phyloP scores from a whole-genome alignment of 192 early-diverging fungal genomes.

The Ambispora gerdemannii region DNA sequence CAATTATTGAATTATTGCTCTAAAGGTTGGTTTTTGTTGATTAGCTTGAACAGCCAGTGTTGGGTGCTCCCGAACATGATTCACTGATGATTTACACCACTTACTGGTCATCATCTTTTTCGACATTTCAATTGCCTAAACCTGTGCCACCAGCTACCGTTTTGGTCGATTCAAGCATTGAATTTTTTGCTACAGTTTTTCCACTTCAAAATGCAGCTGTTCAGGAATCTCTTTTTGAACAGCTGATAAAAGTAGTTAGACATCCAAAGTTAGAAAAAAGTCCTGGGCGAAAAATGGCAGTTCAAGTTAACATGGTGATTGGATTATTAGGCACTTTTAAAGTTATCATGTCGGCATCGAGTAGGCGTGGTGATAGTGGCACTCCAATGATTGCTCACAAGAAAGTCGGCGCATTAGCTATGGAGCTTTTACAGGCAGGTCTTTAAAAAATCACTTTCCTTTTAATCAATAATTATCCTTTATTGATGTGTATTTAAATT shows the following conservation, averaged over 20 bases:
- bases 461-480: background rate
- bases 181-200: slow-evolving; percentile 74
- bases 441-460: background rate
- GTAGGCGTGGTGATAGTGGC: slow-evolving; percentile 32
- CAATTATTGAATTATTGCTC: too few species aligned
- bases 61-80: slow-evolving; percentile 64
- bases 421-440: slow-evolving; percentile 31
- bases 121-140: slow-evolving; percentile 37
- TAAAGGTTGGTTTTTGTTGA: too few species aligned
- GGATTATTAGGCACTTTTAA: slow-evolving; percentile 72
- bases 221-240: slow-evolving; percentile 78
- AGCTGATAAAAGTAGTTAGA: slow-evolving; percentile 63
- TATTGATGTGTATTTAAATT: background rate
- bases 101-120: slow-evolving; percentile 30
- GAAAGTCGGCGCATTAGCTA: slow-evolving; percentile 38
- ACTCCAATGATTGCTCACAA: slow-evolving; percentile 41
- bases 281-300: slow-evolving; percentile 68
- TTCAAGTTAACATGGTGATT: slow-evolving; percentile 75
- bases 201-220: slow-evolving; percentile 60
- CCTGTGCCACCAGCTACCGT: slow-evolving; percentile 50
- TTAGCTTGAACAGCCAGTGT: slow-evolving; percentile 55
- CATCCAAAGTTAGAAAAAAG: slow-evolving; percentile 62
- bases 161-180: slow-evolving; percentile 77
- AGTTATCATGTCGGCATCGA: slow-evolving; percentile 45
- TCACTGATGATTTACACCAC: slow-evolving; percentile 53